A percentile compares a stretch with the other conserved stretches of the same genome.
Conservation (phyloP, 1,284 basidiomycete species). For the Agaricales sp. region DNA sequence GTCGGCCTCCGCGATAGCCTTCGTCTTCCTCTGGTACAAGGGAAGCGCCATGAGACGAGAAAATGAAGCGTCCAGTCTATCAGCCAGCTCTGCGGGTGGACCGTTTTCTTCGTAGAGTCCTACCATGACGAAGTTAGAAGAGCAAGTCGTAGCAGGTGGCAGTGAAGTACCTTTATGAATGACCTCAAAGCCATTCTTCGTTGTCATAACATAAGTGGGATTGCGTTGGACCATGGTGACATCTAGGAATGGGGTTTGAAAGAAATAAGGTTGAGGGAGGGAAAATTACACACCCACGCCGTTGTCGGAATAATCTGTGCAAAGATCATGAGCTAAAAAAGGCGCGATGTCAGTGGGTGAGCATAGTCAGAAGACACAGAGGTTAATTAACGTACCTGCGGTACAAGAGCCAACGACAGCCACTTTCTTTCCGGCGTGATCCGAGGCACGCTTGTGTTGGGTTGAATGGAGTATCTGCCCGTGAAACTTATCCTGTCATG, state of each 20-base stretch:
- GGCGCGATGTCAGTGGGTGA: not conserved
- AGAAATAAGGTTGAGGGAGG: not conserved
- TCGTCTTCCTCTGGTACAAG: conserved; percentile 24
- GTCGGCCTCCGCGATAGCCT: conserved; percentile 29
- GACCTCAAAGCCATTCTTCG: conserved; percentile 33
- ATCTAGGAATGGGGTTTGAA: conserved; percentile 19
- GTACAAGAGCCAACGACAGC: conserved; percentile 54
- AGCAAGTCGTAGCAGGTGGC: too few relatives aligned
- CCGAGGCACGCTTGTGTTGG: conserved; percentile 34
- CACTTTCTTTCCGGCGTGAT: conserved; percentile 49
- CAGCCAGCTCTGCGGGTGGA: conserved; percentile 23
- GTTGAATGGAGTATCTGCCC: conserved; percentile 49
- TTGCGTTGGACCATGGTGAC: conserved; percentile 56
- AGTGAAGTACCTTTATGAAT: conserved; percentile 18
- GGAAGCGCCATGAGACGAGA: conserved; percentile 23
- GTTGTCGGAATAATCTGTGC: conserved; percentile 16
- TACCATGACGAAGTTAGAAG: too few relatives aligned
- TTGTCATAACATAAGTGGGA: conserved; percentile 49
- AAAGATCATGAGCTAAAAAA: conserved; percentile 18
- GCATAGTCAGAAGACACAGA: not conserved
- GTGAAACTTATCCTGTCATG: conserved; percentile 35
- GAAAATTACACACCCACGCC: conserved; percentile 13
- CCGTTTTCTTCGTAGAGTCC: conserved; percentile 28
- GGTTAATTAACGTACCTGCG: conserved; percentile 33
- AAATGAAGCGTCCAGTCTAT: conserved; percentile 19